phyloP scores from a whole-genome alignment of 2,329 filamentous ascomycete species.

The Plectosphaerella sp. region DNA sequence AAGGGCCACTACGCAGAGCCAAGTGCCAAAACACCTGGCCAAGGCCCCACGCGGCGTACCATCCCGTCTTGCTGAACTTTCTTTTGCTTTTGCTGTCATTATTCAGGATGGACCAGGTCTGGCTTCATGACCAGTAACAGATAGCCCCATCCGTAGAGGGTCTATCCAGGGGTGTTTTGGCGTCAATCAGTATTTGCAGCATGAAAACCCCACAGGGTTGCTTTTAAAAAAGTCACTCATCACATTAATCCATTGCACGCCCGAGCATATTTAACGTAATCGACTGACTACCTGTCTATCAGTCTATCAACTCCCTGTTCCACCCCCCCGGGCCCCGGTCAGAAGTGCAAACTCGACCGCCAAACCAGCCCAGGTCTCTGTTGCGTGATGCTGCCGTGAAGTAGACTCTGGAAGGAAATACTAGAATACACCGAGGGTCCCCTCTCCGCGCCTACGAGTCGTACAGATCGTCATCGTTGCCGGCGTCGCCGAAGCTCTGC shows the following conservation, averaged over 20 bases:
- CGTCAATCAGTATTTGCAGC: neutral
- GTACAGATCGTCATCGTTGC: conserved; percentile 95
- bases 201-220: neutral
- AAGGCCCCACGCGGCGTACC: too few species aligned
- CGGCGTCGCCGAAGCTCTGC: conserved; percentile 74
- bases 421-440: conserved; percentile 39
- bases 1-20: too few species aligned
- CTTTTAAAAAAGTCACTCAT: neutral
- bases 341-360: conserved; percentile 2
- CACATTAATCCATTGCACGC: neutral
- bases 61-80: too few species aligned
- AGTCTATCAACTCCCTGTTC: conserved; percentile 14
- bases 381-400: conserved; percentile 25
- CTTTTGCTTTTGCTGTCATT: too few species aligned
- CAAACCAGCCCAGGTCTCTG: conserved; percentile 7
- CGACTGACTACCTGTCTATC: conserved; percentile 11
- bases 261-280: neutral
- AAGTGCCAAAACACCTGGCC: too few species aligned
- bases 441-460: conserved; percentile 56
- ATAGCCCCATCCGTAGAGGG: too few species aligned
- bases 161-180: neutral
- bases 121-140: too few species aligned
- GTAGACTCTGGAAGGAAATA: conserved; percentile 27
- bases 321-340: conserved; percentile 3
- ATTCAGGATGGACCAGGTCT: too few species aligned